Percentiles rank a stretch among this genome's conserved stretches.
Conservation (phyloP, 2,329 filamentous ascomycete genomes). For the Pseudocercospora musae region DNA sequence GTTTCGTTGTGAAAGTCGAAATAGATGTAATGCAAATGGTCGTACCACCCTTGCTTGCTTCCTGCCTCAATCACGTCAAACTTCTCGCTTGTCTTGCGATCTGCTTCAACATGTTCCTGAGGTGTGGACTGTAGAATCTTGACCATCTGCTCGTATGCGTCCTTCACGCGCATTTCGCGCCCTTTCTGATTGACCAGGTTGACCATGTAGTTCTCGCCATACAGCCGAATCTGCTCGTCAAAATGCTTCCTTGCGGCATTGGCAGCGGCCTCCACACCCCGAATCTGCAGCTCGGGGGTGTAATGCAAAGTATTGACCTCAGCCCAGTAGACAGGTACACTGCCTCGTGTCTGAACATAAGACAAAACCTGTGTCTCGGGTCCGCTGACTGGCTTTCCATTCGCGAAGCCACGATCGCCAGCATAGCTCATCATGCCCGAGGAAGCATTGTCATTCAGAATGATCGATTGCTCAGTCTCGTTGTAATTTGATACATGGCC, state of each 20-base stretch:
- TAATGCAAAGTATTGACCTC: slow-evolving; percentile 94
- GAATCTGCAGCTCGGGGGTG: slow-evolving; percentile 83
- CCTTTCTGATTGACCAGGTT: slow-evolving; percentile 97
- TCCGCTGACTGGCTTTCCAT: slow-evolving; percentile 62
- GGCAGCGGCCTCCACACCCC: slow-evolving; percentile 75
- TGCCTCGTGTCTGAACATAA: slow-evolving; percentile 94
- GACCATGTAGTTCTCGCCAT: slow-evolving; percentile 95
- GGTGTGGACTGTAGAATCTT: slow-evolving; percentile 69
- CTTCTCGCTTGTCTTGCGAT: slow-evolving; percentile 68
- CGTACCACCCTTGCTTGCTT: slow-evolving; percentile 62
- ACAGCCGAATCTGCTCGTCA: slow-evolving; percentile 85
- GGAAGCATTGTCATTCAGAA: slow-evolving; percentile 75
- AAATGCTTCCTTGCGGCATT: slow-evolving; percentile 83
- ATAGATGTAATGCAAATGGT: slow-evolving; percentile 91
- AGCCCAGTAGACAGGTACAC: slow-evolving; percentile 92
- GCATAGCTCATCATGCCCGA: slow-evolving; percentile 76
- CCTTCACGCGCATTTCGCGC: slow-evolving; percentile 82
- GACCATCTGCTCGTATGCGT: slow-evolving; percentile 89
- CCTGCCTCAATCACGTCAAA: slow-evolving; percentile 71
- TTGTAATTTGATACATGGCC: slow-evolving; percentile 99
- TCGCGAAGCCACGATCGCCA: slow-evolving; percentile 71
- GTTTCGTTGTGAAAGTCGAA: slow-evolving; percentile 99
- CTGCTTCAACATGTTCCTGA: slow-evolving; percentile 62
- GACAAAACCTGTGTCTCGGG: slow-evolving; percentile 85
- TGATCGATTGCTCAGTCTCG: slow-evolving; percentile 89